Evolutionary conservation across 2,329 filamentous ascomycete genomes (phyloP).

Genomic region (Chaetomiaceae sp.): DNA sequence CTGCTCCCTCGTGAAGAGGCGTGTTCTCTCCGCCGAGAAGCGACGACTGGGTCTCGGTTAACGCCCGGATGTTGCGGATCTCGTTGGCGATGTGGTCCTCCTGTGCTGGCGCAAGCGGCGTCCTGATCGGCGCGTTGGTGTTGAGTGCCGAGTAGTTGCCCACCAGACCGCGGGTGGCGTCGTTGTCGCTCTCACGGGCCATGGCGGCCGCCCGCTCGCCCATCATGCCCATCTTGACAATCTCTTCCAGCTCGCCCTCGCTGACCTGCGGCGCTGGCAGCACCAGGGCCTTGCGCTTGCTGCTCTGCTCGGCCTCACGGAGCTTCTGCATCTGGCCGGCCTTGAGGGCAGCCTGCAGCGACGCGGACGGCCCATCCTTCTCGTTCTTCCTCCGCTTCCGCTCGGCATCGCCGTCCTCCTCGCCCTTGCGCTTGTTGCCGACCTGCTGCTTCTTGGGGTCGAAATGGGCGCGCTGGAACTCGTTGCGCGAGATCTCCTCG

Average conservation of each 20-base stretch:
- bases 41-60: constrained; percentile 91
- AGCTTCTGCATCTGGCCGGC: constrained; percentile 93
- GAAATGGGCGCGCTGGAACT: constrained; percentile 76
- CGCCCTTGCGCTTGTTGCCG: constrained; percentile 84
- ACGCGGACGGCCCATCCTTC: constrained; percentile 72
- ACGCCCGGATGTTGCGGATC: constrained; percentile 84
- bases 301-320: constrained; percentile 93
- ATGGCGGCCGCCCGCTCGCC: constrained; percentile 78
- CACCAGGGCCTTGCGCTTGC: constrained; percentile 78
- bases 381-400: constrained; percentile 86
- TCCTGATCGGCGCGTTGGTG: constrained; percentile 80
- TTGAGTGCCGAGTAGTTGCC: constrained; percentile 82
- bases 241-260: constrained; percentile 90
- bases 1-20: constrained; percentile 73
- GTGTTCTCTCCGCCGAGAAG: constrained; percentile 92
- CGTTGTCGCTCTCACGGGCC: constrained; percentile 74
- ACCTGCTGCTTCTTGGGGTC: constrained; percentile 91
- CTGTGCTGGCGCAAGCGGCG: constrained; percentile 83
- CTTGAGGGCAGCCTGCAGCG: constrained; percentile 82
- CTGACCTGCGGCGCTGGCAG: constrained; percentile 87
- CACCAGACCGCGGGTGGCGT: constrained; percentile 78
- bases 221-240: constrained; percentile 97
- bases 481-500: constrained; percentile 77
- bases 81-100: constrained; percentile 97
- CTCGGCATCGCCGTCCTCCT: constrained; percentile 74